Percentiles rank a stretch among this genome's conserved stretches.
Evolutionary conservation across 2,329 filamentous ascomycete species (phyloP).

Genomic region (Aspergillaceae sp.): DNA sequence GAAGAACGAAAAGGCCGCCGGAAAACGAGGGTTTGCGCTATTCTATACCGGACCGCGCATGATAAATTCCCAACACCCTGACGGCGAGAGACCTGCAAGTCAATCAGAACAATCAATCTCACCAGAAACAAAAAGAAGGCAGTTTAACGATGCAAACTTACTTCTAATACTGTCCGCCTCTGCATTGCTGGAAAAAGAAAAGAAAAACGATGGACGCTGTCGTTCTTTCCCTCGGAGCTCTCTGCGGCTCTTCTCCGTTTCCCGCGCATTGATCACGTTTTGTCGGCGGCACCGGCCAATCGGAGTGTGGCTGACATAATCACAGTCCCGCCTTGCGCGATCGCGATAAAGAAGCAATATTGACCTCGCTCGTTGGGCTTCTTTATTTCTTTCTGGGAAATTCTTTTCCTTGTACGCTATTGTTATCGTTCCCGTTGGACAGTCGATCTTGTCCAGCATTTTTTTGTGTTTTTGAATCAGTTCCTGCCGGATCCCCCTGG

Average conservation of each 20-base stretch:
- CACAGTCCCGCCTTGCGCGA: constrained; percentile 5
- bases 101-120: not conserved
- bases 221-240: constrained; percentile 8
- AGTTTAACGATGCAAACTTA: constrained; percentile 5
- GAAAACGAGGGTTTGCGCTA: constrained; percentile 13
- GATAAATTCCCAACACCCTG: constrained; percentile 30
- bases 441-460: not conserved
- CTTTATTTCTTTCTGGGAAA: constrained; percentile 1
- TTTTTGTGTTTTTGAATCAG: constrained; percentile 3
- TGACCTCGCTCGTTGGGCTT: not conserved
- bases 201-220: constrained; percentile 3
- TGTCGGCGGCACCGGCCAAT: constrained; percentile 25
- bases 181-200: constrained; percentile 23
- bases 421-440: not conserved
- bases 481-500: not conserved
- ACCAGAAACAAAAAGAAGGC: not conserved
- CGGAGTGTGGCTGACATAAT: constrained; percentile 9
- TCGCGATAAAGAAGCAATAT: constrained; percentile 4
- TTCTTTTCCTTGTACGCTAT: not conserved
- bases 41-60: constrained; percentile 22
- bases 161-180: constrained; percentile 25
- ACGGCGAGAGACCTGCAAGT: constrained; percentile 28
- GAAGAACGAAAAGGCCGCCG: constrained; percentile 30
- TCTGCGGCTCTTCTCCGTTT: constrained; percentile 10
- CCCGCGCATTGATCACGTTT: constrained; percentile 18